Evolutionary conservation across 352 stramenopile species (phyloP).

Genomic region (Albugo candida): DNA sequence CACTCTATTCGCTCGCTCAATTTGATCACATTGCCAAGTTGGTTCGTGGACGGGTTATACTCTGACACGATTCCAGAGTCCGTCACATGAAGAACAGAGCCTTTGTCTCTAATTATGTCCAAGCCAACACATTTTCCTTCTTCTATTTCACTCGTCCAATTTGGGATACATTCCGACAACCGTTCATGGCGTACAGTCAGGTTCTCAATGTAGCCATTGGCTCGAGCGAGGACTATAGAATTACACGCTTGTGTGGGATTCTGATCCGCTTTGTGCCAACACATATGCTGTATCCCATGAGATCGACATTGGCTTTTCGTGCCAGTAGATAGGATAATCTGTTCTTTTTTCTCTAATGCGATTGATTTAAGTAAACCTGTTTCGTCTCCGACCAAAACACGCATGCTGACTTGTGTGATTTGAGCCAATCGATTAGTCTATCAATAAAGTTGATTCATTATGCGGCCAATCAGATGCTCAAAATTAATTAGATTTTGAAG

Average conservation of each 20-base stretch:
- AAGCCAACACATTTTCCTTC: constrained; percentile 22
- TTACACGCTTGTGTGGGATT: constrained; percentile 16
- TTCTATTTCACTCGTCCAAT: constrained; percentile 16
- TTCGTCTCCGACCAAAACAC: constrained; percentile 60
- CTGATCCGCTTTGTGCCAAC: constrained; percentile 34
- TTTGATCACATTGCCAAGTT: constrained; percentile 19
- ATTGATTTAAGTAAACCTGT: constrained; percentile 69
- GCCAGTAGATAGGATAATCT: constrained; percentile 29
- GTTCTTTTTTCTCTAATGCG: constrained; percentile 48
- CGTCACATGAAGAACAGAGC: constrained; percentile 50
- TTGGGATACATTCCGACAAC: constrained; percentile 12
- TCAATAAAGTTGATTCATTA: background rate
- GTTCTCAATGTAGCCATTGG: constrained; percentile 40
- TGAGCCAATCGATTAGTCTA: background rate
- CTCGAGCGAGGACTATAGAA: constrained; percentile 30
- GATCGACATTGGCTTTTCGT: constrained; percentile 22
- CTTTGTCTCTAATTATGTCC: constrained; percentile 31
- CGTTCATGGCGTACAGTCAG: constrained; percentile 23
- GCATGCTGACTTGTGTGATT: constrained; percentile 18
- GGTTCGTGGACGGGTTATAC: constrained; percentile 8
- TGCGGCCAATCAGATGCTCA: background rate
- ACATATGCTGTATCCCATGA: constrained; percentile 27
- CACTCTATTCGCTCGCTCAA: constrained; percentile 24
- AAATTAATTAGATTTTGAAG: background rate
- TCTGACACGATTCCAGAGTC: constrained; percentile 29